Evolutionary conservation across 2,329 filamentous ascomycete genomes (phyloP), one percentile per base, ranked within the genome.

Genomic region (Ophiostoma ulmi): DNA sequence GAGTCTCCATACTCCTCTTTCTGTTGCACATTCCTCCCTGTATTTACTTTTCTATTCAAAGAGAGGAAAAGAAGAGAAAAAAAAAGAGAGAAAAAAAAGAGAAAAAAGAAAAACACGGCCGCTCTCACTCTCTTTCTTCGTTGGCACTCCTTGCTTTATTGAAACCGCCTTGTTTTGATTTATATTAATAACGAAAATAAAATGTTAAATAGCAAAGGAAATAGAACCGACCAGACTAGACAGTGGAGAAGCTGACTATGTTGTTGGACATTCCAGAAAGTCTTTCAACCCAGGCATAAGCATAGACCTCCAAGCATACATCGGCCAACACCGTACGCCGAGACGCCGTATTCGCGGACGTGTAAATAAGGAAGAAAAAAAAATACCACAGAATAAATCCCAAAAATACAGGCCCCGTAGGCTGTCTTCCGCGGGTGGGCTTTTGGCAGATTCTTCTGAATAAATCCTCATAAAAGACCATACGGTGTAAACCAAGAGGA

Each of bases 1-100:
- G 3, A 48, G 11, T 48, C 2, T 48, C 44, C 11, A 14, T 22
- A 4, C 22, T 26, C 22, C 10, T 58, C 52, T 58, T 26, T 58
- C 52, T 58, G 52, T 58, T 31, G 52, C n/a, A 58, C 52, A 58
- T 58, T 58, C 22, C 52, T 58, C 52, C 52, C 52, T 58, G n/a
- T 11, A 26, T 58, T 58, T 58, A 8, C 8, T 26, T 58, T 58
- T 26, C 8, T 26, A 26, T 58, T 26, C 2, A 48, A 7, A 20
- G 7, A 48, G 44, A 48, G 14, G 10, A 38, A 38, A 38, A 38
- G 36, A 39, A 39, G 10, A 39, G 10, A 44, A 6, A 13, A 3
- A 44, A 44, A 44, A 48, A 44, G 1, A 13, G 0, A 44, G 20
- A 44, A 48, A 3, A 20, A n/a, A 48, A n/a, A 17, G 14, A 8